Evolutionary conservation across 2,329 filamentous ascomycete species (phyloP), one percentile per base, ranked within the genome.

Genomic region (Calonectria pseudoreteaudii): DNA sequence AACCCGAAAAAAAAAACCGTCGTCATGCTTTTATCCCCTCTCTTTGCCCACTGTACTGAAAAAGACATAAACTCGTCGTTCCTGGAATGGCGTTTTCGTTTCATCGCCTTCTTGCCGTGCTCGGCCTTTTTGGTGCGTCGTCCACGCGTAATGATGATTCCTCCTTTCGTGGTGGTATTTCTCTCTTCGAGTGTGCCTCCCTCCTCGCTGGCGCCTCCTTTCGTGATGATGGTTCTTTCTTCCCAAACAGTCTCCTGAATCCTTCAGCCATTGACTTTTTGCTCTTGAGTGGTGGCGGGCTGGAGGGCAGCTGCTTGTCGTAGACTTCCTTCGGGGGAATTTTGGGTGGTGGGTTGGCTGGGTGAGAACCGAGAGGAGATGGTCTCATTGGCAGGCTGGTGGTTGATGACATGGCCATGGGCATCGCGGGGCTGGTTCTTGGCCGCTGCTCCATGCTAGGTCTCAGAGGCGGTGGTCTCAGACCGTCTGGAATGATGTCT

Each of bases 221-320:
- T 62, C 31, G 30, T 50, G 47, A 69, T 30, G 34, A 64, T 44
- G 66, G 56, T 7, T 79, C 73, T 26, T 78, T 84, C 77, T 81
- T 84, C n/a, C 83, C 80, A 76, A 87, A 87, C 10, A 87, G 79
- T 47, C 82, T 82, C 76, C 83, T 84, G 38, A 88, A 76, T 23
- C 85, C 84, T 9, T 83, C 81, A 23, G 82, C 84, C 70, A 81
- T 84, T 3, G 85, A 82, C 50, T 82, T 81, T 71, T 82, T 84
- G 66, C 78, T 83, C 44, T 77, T 79, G 71, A 80, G 52, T 13
- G 68, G 70, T 14, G 68, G 70, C 16, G 68, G 70, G n/a, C 44
- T 53, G 11, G 41, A 68, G 49, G 76, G 71, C 11, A 44, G 68
- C 38, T 64, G 44, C 23, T 65, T 60, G 28, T 56, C 47, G 56